Evolutionary conservation across 2,329 filamentous ascomycete species (phyloP), one percentile per base, ranked within the genome.

Genomic region (Nemania serpens): DNA sequence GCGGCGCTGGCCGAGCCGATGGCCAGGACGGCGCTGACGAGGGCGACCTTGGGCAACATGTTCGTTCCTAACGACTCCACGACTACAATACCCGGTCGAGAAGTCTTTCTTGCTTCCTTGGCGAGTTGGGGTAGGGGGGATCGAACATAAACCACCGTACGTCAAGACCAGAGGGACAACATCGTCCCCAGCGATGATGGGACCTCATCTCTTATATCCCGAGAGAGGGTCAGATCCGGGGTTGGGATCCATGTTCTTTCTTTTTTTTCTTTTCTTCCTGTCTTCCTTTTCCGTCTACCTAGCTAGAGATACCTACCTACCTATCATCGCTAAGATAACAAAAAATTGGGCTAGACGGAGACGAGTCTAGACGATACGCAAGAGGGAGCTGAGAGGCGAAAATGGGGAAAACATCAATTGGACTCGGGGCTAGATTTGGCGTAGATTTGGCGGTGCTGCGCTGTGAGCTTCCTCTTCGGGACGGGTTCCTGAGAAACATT

Each of bases 401-500:
- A n/a, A 29, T 47, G 56, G 25, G 39, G 13, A 39, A 15, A 29
- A 29, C 7, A 29, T 49, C 45, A n/a, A 62, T 58, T 55, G 49
- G 59, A 49, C 17, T 37, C n/a, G n/a, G n/a, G n/a, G 36, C 15
- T 46, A 41, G 25, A 29, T 29, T 41, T 34, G 49, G 59, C 49
- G 55, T 61, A 58, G 59, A 61, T 53, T 17, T 36, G 18, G 37
- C 57, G 51, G 15, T 37, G 49, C 17, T 11, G 39, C 12, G 5
- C 22, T 13, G 20, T 18, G 55, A 62, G 59, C 59, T 62, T 62
- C 59, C 59, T 62, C 33, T 62, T 62, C 55, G 34, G 55, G 59
- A 55, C 25, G 25, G 25, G 25, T 29, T 29, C 25, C 25, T 29
- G 25, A 29, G 25, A 29, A 7, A 29, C 25, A 29, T 4, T 29